Percentiles rank a stretch among this genome's conserved stretches.
Conservation (phyloP, 164 flowering plant species). For the Echeveria elegans region DNA sequence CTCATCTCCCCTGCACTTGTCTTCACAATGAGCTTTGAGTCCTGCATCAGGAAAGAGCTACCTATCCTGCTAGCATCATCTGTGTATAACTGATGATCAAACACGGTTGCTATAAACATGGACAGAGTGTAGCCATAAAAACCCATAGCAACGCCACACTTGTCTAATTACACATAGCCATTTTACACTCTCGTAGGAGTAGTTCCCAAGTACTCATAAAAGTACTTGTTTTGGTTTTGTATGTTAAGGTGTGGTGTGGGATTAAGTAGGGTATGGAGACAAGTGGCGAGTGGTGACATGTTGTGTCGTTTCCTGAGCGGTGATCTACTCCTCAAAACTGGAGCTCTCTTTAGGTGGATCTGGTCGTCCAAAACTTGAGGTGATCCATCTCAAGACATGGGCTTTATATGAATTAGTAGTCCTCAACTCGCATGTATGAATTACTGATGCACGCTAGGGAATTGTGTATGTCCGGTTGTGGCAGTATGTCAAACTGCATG, state of each 20-base stretch:
- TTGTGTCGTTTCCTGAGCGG: background rate
- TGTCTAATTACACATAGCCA: background rate
- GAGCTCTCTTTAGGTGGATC: background rate
- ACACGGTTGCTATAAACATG: background rate
- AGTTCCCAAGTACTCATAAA: background rate
- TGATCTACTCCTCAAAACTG: background rate
- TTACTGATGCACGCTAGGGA: too few species aligned
- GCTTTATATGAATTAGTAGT: background rate
- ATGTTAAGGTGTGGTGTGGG: background rate
- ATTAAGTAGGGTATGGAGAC: background rate
- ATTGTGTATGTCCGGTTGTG: background rate
- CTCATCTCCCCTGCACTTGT: background rate
- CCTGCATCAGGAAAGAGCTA: background rate
- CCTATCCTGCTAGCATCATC: background rate
- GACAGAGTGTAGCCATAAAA: background rate
- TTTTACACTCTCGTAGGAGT: background rate
- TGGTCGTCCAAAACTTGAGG: background rate
- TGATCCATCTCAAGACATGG: background rate
- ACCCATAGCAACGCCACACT: background rate
- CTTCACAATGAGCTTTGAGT: slow-evolving; percentile 2
- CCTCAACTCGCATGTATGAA: too few species aligned
- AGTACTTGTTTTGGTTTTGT: background rate
- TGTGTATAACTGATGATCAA: background rate
- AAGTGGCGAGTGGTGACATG: background rate
- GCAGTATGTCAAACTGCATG: background rate